Evolutionary conservation across 805 yeast species (phyloP), one percentile per base, ranked within the genome.

Genomic region (Kluyveromyces siamensis): DNA sequence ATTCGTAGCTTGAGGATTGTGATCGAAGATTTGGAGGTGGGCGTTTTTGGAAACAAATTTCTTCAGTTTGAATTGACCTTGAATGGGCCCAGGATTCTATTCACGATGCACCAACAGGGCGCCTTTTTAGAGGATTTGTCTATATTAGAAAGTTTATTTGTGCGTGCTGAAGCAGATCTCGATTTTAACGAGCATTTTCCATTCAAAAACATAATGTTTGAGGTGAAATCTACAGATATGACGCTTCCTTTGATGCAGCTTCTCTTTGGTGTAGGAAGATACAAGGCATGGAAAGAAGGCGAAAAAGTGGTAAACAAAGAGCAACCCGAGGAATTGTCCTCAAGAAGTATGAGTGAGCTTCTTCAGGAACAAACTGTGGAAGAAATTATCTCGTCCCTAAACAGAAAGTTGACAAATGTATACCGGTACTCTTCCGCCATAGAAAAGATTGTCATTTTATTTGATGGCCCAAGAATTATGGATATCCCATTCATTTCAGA

Each of bases 401-500:
- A 43, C 8, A 17, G 17, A 11, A 47, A 36, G 41, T 50, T 27
- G 27, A 45, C 33, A 37, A 47, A 2, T 37, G 30, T 21, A 27
- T 47, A 36, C 35, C 21, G 18, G 41, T 49, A 37, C 41, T 48
- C n/a, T 48, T 45, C 48, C 19, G 46, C 52, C 13, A 35, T 63
- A 17, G 36, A 51, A 16, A 57, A 58, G 40, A 13, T 62, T 13
- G 56, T 57, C 37, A 38, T 62, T 7, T 49, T 58, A 5, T 48
- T 58, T 25, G 67, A 63, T 47, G 57, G 52, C 27, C 43, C 63
- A 14, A 37, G 40, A 16, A 19, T 65, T 1, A 52, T 48, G 9
- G 55, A 59, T 39, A 47, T 56, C 10, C 58, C 65, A 2, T 27
- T 61, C n/a, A 53, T 65, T 2, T 42, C 52, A 5, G 50, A 59